Base-by-base conservation (phyloP, 1,284 basidiomycete species). In the Ceratobasidium papillatum region DNA sequence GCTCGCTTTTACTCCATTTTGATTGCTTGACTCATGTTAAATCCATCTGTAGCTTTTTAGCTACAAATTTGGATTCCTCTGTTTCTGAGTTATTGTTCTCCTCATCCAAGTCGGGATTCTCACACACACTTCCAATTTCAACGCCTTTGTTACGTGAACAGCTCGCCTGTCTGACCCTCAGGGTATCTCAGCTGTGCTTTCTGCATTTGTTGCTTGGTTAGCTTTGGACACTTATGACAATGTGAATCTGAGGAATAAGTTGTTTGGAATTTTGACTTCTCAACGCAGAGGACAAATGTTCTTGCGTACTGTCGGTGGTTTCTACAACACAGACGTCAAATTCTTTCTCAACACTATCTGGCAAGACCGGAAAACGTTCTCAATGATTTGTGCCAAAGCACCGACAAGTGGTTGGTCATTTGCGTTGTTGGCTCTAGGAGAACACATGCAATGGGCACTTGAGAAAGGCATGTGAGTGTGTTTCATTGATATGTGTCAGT, bases 51-150 rank as follows among this genome's bases (percentile, higher is more conserved):
- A 63, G 61, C 61, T 63, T 47, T 63, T 63, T 27, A 45, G 32
- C 61, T 63, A 63, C 25, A 38, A 63, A 27, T 32, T 63, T 43
- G 61, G 61, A 17, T 63, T 63, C 27, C 12, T 63, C 3, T 63
- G 41, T 14, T 63, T 63, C 43, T 38, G 61, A 32, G 41, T 63
- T 38, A 47, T 47, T 17, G 17, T 45, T 45, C 61, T 63, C 27
- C 41, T 63, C n/a, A 63, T 63, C 38, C 61, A 63, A 45, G 61
- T 63, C 19, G 61, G 61, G 14, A 30, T 63, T 14, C 61, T 63
- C 38, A 43, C 41, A 19, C 38, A 63, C 22, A 63, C 61, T n/a
- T n/a, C 11, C 41, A 63, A 34, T 12, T 45, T 63, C 11, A 27
- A 27, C 25, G 61, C 38, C 19, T 63, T 63, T 30, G 61, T 45